Base-by-base conservation (phyloP, 345 rosid species). In the Cardiospermum halicacabum region DNA sequence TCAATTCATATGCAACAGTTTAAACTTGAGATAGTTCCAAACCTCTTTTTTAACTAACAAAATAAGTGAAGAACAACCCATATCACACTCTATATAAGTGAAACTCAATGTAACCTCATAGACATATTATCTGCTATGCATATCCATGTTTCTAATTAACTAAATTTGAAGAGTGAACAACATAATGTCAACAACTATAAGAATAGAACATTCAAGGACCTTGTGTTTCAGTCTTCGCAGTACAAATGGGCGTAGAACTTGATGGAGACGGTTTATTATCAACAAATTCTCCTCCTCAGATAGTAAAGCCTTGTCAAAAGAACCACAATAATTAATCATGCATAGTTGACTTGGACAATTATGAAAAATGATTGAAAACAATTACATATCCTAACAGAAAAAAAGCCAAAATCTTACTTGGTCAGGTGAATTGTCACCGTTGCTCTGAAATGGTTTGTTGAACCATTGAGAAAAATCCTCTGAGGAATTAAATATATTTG, bases 391-490 rank as follows among this genome's bases (percentile, higher is more conserved):
- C 42, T 26, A 53, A 58, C 74, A 31, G 19, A 59, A 63, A 66
- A 67, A 3, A 65, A 58, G 39, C 67, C 31, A 18, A 69, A 49
- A 32, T 59, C 85, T 80, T 73, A 86, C 97, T 84, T 86, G 82
- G 63, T 91, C 97, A 11, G 89, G 80, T 72, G 96, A 85, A 81
- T 49, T 85, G 78, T 91, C 97, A 59, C 91, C 93, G 70, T 75
- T 91, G 70, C 97, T 75, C 84, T 89, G 78, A 78, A 91, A 89
- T 65, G 97, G 96, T 74, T 91, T 89, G 84, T 91, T 91, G 76
- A 91, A 91, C 97, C 97, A 91, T 67, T 91, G 97, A 75, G 96
- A 89, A 73, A 91, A 91, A 73, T 91, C 97, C 68, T 91, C 97
- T 11, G 97, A 86, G 39, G 97, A 86, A 75, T 89, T 91, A 72